These are phyloP conservation scores for Hysterium pulicare DNA, from an alignment of 2,329 filamentous ascomycete genomes.

Conservation along the genomic window DNA sequence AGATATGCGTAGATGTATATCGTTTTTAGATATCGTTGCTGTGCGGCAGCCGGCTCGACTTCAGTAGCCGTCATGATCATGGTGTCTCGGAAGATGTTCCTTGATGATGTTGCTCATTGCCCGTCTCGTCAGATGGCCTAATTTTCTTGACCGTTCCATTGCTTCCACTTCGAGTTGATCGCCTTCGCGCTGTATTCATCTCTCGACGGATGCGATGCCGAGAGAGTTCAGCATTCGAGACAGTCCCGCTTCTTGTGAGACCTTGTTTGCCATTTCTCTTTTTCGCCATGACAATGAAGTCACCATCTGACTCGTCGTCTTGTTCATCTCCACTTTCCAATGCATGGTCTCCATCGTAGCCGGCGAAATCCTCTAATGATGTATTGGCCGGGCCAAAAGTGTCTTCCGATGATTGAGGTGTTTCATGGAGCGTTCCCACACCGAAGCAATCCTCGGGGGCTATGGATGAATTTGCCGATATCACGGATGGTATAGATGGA, in stretches of 20 bases:
- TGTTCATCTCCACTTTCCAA: constrained; percentile 41
- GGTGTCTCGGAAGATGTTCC: not conserved
- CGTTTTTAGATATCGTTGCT: not conserved
- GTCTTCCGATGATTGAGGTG: constrained; percentile 30
- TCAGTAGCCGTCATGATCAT: not conserved
- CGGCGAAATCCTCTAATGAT: constrained; percentile 31
- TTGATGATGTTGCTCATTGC: constrained; percentile 6
- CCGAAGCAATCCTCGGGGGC: constrained; percentile 33
- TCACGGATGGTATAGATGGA: constrained; percentile 50
- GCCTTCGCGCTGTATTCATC: constrained; percentile 28
- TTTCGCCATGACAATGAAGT: constrained; percentile 37
- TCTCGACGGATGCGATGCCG: constrained; percentile 24
- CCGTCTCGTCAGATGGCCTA: constrained; percentile 21
- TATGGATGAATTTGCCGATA: constrained; percentile 47
- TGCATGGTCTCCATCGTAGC: constrained; percentile 39
- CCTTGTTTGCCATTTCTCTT: constrained; percentile 32
- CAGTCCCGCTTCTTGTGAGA: constrained; percentile 34
- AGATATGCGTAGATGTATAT: constrained; percentile 12
- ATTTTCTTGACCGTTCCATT: constrained; percentile 51
- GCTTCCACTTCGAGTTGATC: constrained; percentile 47
- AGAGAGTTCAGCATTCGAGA: constrained; percentile 36
- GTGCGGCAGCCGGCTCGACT: not conserved
- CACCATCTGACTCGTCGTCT: constrained; percentile 40
- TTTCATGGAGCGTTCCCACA: constrained; percentile 16
- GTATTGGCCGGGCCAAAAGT: constrained; percentile 30